Evolutionary conservation across 305 asterid species (phyloP).

Genomic region (Solanum hybrid): DNA sequence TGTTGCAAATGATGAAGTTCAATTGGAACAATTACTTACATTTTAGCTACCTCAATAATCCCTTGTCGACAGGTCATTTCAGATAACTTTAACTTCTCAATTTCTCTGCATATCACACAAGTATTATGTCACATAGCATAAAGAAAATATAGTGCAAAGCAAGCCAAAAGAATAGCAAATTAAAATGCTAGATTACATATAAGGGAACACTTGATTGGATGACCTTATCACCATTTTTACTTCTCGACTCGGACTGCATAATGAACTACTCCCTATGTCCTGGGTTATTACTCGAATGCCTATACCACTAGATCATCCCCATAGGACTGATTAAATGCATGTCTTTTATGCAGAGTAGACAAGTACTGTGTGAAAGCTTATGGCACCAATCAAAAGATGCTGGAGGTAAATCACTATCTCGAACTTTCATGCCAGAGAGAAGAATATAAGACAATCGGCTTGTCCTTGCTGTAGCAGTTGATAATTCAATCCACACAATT

Average conservation of each 20-base stretch:
- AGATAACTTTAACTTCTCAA: constrained; percentile 90
- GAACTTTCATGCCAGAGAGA: background rate
- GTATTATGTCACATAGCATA: background rate
- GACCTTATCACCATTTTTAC: background rate
- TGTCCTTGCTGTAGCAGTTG: background rate
- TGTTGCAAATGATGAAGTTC: background rate
- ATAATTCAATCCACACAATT: background rate
- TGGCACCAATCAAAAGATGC: background rate
- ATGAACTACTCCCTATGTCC: background rate
- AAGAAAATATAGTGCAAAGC: background rate
- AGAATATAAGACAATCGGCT: background rate
- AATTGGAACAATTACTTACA: constrained; percentile 43
- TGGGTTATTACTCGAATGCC: background rate
- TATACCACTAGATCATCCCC: background rate
- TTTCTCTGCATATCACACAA: constrained; percentile 50
- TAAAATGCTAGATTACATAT: background rate
- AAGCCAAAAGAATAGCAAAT: background rate
- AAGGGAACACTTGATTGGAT: background rate
- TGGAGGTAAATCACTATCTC: background rate
- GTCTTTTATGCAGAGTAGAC: background rate
- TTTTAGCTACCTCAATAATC: constrained; percentile 91
- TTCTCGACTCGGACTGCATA: background rate
- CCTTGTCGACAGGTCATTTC: constrained; percentile 98
- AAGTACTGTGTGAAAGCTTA: background rate
- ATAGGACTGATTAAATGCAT: background rate